Conservation (phyloP, 208 protist genomes). For the Leishmania tropica region DNA sequence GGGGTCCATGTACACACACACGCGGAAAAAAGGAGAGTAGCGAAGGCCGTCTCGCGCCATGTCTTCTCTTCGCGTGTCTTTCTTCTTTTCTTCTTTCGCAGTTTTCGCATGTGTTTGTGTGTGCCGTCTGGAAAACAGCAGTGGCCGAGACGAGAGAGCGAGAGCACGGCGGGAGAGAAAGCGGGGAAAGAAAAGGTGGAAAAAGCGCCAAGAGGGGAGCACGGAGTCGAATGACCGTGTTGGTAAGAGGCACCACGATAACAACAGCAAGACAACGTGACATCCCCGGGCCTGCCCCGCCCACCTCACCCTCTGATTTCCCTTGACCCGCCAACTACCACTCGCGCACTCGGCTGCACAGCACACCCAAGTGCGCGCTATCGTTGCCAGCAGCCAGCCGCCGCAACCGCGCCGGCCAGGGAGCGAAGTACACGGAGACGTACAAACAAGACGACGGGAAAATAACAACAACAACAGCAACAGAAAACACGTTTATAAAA, state of each 20-base stretch:
- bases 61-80: background rate
- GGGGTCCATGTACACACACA: background rate
- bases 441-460: background rate
- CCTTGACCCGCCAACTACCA: background rate
- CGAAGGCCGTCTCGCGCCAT: background rate
- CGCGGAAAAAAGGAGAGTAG: background rate
- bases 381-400: background rate
- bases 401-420: background rate
- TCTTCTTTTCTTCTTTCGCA: background rate
- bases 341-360: background rate
- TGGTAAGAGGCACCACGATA: background rate
- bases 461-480: background rate
- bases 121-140: too few species aligned
- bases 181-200: background rate
- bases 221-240: background rate
- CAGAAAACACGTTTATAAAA: background rate
- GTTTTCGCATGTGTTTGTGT: background rate
- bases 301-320: background rate
- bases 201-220: background rate
- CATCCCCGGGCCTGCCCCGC: background rate
- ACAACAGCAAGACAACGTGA: background rate
- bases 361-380: background rate
- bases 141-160: background rate
- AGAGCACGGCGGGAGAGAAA: background rate
- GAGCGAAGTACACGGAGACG: background rate